phyloP scores from a whole-genome alignment of 1,139 yeast genomes.

The Pichia sp. region DNA sequence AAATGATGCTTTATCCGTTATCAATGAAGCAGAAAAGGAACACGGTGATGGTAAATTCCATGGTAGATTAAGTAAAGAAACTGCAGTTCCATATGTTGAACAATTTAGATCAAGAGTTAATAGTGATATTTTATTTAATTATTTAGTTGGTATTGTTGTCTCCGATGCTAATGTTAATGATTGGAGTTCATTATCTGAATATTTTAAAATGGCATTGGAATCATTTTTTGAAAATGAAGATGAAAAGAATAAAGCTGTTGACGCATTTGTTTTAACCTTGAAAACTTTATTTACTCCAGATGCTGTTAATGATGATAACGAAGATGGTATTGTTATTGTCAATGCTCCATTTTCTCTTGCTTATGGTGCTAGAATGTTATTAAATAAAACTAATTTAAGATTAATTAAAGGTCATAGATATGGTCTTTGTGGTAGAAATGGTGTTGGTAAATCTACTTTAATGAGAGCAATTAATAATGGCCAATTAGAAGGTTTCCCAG shows the following conservation, averaged over 20 bases:
- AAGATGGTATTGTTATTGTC: slow-evolving; percentile 82
- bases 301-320: slow-evolving; percentile 46
- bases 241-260: slow-evolving; percentile 35
- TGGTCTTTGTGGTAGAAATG: slow-evolving; percentile 97
- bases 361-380: slow-evolving; percentile 93
- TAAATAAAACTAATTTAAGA: slow-evolving; percentile 84
- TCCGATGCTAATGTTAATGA: slow-evolving; percentile 86
- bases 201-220: slow-evolving; percentile 42
- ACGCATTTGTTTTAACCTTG: slow-evolving; percentile 45
- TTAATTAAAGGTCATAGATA: slow-evolving; percentile 92
- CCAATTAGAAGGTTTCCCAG: slow-evolving; percentile 96
- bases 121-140: slow-evolving; percentile 38
- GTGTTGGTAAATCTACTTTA: slow-evolving; percentile 97
- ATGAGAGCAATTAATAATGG: slow-evolving; percentile 98
- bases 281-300: slow-evolving; percentile 64
- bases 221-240: slow-evolving; percentile 31
- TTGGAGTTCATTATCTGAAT: slow-evolving; percentile 67
- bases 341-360: slow-evolving; percentile 94
- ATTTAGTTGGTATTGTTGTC: slow-evolving; percentile 51
- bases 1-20: slow-evolving; percentile 70
- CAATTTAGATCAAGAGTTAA: slow-evolving; percentile 34
- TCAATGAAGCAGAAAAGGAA: slow-evolving; percentile 73
- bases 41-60: slow-evolving; percentile 65
- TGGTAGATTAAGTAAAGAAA: slow-evolving; percentile 57
- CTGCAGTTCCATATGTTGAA: slow-evolving; percentile 44